phyloP scores from a whole-genome alignment of 352 stramenopile species.

The Phytophthora pluvialis region DNA sequence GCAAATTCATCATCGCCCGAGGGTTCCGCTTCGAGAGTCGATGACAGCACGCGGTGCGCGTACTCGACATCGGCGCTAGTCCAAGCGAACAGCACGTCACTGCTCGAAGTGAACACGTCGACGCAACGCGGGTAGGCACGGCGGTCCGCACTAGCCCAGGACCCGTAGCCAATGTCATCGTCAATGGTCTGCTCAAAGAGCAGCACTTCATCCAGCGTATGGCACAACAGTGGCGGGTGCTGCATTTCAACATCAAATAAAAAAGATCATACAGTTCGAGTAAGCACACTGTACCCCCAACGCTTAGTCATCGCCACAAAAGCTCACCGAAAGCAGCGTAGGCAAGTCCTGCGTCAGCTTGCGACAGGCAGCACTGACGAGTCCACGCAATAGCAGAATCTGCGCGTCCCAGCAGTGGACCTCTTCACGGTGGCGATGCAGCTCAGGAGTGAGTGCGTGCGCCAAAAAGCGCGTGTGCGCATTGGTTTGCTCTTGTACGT shows the following conservation, averaged over 20 bases:
- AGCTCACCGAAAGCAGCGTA: slow-evolving; percentile 48
- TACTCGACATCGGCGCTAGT: slow-evolving; percentile 66
- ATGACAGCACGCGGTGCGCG: slow-evolving; percentile 48
- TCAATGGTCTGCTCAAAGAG: slow-evolving; percentile 75
- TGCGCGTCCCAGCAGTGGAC: slow-evolving; percentile 66
- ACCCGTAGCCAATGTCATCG: slow-evolving; percentile 66
- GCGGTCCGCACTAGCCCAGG: slow-evolving; percentile 49
- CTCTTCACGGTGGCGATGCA: slow-evolving; percentile 51
- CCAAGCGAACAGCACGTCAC: slow-evolving; percentile 69
- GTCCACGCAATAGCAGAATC: slow-evolving; percentile 60
- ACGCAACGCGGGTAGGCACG: slow-evolving; percentile 59
- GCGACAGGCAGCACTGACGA: slow-evolving; percentile 47
- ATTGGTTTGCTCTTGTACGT: slow-evolving; percentile 66
- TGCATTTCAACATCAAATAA: slow-evolving; percentile 6
- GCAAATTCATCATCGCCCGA: slow-evolving; percentile 11
- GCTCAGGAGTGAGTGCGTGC: slow-evolving; percentile 47
- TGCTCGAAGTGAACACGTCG: slow-evolving; percentile 63
- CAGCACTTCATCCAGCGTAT: slow-evolving; percentile 77
- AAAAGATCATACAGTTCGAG: not conserved
- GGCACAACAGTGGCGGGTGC: slow-evolving; percentile 62
- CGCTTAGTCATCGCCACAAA: not conserved
- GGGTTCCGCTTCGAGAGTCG: slow-evolving; percentile 17
- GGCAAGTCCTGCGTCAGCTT: slow-evolving; percentile 63
- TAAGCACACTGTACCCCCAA: not conserved
- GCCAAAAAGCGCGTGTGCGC: slow-evolving; percentile 53